Percentiles rank a stretch among this genome's conserved stretches.
These are phyloP conservation scores for Trypanosoma cruzi DNA, from an alignment of 208 protist species.

Conservation along the genomic window DNA sequence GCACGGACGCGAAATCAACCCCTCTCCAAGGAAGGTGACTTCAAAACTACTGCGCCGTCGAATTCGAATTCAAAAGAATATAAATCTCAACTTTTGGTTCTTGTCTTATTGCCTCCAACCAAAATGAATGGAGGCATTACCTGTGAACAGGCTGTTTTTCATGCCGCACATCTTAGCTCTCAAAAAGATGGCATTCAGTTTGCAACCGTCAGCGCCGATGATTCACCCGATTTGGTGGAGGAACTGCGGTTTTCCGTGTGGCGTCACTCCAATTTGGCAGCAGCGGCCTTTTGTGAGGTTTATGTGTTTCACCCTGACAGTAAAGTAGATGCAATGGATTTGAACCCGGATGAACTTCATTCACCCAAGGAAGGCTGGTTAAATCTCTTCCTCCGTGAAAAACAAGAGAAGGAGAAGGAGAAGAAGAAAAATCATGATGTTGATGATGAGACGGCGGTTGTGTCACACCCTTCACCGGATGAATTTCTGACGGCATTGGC, in stretches of 20 bases:
- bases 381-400: slow-evolving; percentile 1
- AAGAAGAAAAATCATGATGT: no score
- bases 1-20: not conserved
- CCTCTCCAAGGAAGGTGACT: not conserved
- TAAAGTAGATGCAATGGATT: slow-evolving; percentile 7
- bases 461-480: slow-evolving; percentile 1
- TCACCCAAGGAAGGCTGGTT: slow-evolving; percentile 11
- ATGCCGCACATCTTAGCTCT: not conserved
- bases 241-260: slow-evolving; percentile 25
- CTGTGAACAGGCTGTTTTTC: slow-evolving; percentile 9
- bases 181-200: slow-evolving; percentile 2
- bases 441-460: no score
- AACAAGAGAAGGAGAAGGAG: not conserved
- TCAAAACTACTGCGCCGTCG: no score
- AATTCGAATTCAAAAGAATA: not conserved
- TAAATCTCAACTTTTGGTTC: slow-evolving; percentile 16
- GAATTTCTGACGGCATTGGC: slow-evolving; percentile 1
- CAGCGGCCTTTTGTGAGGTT: slow-evolving; percentile 17
- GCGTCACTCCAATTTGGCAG: not conserved
- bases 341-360: slow-evolving; percentile 2
- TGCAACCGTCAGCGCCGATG: slow-evolving; percentile 4
- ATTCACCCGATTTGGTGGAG: slow-evolving; percentile 5
- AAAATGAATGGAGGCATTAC: not conserved
- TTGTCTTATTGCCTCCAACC: slow-evolving; percentile 3
- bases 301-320: slow-evolving; percentile 27